These are phyloP conservation scores for Lachnellula subtilissima DNA, from an alignment of 2,329 filamentous ascomycete genomes.

Conservation along the genomic window DNA sequence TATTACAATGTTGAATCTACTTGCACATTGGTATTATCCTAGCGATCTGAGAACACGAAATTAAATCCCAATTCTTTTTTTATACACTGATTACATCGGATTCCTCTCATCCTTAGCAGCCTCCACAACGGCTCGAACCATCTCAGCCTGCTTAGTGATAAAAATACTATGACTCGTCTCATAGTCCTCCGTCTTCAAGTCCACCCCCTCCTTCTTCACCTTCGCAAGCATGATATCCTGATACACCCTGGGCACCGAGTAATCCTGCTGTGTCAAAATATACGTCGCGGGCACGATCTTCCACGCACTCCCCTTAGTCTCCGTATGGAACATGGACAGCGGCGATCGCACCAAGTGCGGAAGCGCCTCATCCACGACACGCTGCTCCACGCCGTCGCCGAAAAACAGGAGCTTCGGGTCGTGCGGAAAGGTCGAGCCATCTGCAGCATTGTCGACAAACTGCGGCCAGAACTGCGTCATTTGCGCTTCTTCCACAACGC, in stretches of 20 bases:
- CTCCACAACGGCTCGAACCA: background rate
- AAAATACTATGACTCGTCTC: background rate
- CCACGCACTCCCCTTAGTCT: background rate
- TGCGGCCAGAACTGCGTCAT: background rate
- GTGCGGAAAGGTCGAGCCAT: background rate
- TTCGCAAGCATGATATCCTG: background rate
- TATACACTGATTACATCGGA: background rate
- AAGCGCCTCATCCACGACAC: background rate
- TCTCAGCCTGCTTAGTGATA: background rate
- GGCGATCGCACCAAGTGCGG: background rate
- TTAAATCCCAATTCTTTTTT: no score
- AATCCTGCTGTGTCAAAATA: conserved; percentile 1
- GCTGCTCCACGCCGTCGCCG: background rate
- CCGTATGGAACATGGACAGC: background rate
- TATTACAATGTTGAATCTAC: no score
- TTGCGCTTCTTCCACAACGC: background rate
- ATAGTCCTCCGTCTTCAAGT: background rate
- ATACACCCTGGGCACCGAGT: background rate
- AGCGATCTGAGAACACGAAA: no score
- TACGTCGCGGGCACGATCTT: background rate
- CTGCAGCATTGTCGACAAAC: background rate
- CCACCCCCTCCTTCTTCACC: background rate
- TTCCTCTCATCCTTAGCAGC: background rate
- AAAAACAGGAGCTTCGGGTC: background rate
- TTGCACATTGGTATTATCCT: no score